Evolutionary conservation across 805 yeast genomes (phyloP).

Genomic region (Saturnispora mendoncae): DNA sequence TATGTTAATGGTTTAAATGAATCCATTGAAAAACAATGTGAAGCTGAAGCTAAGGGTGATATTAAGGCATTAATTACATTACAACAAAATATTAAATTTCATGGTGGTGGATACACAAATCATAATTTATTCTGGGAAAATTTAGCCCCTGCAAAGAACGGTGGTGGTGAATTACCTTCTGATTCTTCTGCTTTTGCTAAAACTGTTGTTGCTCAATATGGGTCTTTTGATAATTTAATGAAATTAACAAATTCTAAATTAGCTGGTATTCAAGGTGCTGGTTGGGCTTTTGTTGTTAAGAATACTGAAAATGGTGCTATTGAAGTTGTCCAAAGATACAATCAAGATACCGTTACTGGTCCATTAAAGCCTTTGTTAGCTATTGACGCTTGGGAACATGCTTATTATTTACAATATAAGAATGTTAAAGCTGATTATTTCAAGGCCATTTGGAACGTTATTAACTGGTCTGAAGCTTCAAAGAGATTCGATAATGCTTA

Average conservation of each 20-base stretch:
- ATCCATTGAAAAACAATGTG: conserved; percentile 64
- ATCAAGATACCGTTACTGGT: conserved; percentile 81
- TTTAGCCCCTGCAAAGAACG: conserved; percentile 63
- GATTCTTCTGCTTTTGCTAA: conserved; percentile 48
- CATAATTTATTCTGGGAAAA: conserved; percentile 84
- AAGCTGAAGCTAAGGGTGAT: conserved; percentile 53
- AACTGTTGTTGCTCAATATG: conserved; percentile 57
- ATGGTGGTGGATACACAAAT: conserved; percentile 87
- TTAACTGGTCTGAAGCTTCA: conserved; percentile 90
- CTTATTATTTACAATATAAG: conserved; percentile 88
- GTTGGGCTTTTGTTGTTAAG: conserved; percentile 90
- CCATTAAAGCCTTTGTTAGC: conserved; percentile 69
- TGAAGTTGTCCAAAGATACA: conserved; percentile 72
- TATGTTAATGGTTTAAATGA: conserved; percentile 80
- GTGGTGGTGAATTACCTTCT: conserved; percentile 66
- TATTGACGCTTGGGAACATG: conserved; percentile 96
- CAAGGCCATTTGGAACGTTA: conserved; percentile 89
- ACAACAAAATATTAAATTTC: conserved; percentile 75
- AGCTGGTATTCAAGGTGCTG: conserved; percentile 90
- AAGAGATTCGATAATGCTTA: conserved; percentile 41
- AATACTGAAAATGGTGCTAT: conserved; percentile 65
- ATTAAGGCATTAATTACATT: conserved; percentile 51
- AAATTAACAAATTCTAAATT: conserved; percentile 54
- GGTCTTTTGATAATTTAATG: conserved; percentile 63
- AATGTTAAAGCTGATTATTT: conserved; percentile 88